A percentile compares a stretch with the other conserved stretches of the same genome.
These are phyloP conservation scores for Lophium mytilinum DNA, from an alignment of 495 filamentous ascomycete species.

Conservation along the genomic window DNA sequence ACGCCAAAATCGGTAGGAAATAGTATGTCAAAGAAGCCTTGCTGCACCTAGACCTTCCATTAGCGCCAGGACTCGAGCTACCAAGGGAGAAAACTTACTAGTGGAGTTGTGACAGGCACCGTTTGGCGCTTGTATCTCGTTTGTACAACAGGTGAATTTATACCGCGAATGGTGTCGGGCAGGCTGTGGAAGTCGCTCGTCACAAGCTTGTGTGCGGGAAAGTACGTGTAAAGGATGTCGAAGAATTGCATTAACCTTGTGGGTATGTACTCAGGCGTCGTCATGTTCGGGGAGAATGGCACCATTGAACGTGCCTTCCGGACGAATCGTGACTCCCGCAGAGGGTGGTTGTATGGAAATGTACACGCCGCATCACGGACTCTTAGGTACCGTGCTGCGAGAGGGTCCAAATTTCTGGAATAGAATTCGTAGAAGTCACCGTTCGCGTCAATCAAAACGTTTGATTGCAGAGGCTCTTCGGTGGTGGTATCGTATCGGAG, in stretches of 20 bases:
- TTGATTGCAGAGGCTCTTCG: constrained; percentile 71
- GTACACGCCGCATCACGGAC: constrained; percentile 62
- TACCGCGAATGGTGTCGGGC: constrained; percentile 69
- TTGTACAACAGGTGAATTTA: constrained; percentile 93
- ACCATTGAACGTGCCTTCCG: constrained; percentile 51
- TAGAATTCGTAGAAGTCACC: constrained; percentile 96
- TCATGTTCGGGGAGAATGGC: constrained; percentile 66
- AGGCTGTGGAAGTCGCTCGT: constrained; percentile 83
- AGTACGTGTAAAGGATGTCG: constrained; percentile 73
- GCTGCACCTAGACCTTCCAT: constrained; percentile 59
- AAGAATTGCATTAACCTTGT: constrained; percentile 95
- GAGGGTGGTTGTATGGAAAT: constrained; percentile 45
- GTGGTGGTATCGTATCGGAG: constrained; percentile 78
- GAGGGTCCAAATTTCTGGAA: constrained; percentile 65
- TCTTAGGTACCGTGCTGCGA: constrained; percentile 71
- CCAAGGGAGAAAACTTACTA: constrained; percentile 50
- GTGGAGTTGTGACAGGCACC: constrained; percentile 82
- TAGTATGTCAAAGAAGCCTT: constrained; percentile 98
- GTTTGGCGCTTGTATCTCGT: constrained; percentile 79
- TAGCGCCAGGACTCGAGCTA: not conserved
- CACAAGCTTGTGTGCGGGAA: constrained; percentile 83
- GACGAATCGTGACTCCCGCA: constrained; percentile 45
- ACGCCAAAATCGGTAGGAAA: constrained; percentile 93
- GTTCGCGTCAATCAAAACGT: constrained; percentile 71
- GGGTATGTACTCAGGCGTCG: constrained; percentile 82